phyloP scores from a whole-genome alignment of 129 eudicot species.

The Lactuca saligna region DNA sequence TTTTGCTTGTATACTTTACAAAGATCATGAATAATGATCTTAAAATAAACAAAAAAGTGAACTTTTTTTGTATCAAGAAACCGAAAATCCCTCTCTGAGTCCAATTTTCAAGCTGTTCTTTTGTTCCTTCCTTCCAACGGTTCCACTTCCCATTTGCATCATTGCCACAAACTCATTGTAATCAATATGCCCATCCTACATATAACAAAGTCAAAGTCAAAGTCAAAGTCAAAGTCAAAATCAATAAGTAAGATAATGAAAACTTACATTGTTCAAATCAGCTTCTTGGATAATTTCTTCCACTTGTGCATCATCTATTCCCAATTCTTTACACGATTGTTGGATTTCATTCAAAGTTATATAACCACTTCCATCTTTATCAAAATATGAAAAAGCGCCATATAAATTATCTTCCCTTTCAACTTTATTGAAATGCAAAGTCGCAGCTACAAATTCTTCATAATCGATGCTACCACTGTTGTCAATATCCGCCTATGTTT shows the following conservation, averaged over 20 bases:
- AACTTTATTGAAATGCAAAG: conserved; percentile 55
- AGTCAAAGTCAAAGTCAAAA: background rate
- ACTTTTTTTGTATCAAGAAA: conserved; percentile 20
- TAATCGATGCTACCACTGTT: conserved; percentile 62
- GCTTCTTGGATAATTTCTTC: conserved; percentile 56
- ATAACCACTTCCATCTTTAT: conserved; percentile 74
- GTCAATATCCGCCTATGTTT: conserved; percentile 60
- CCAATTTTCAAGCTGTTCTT: conserved; percentile 36
- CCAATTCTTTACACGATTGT: conserved; percentile 56
- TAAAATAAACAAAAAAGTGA: background rate
- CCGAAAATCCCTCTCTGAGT: conserved; percentile 25
- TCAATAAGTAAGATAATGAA: background rate
- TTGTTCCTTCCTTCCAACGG: conserved; percentile 35
- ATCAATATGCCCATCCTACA: conserved; percentile 76
- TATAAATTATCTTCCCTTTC: conserved; percentile 58
- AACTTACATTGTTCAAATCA: conserved; percentile 53
- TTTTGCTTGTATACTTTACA: conserved; percentile 4
- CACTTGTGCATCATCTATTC: conserved; percentile 38
- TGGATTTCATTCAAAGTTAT: conserved; percentile 62
- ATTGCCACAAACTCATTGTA: conserved; percentile 62
- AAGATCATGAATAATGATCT: conserved; percentile 7
- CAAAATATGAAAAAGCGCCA: conserved; percentile 65
- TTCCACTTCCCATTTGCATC: conserved; percentile 58
- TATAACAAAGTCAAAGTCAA: background rate
- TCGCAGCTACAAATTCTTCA: conserved; percentile 74